A percentile compares a stretch with the other conserved stretches of the same genome.
phyloP scores from a whole-genome alignment of 2,329 filamentous ascomycete species.

The Fusarium sp. region DNA sequence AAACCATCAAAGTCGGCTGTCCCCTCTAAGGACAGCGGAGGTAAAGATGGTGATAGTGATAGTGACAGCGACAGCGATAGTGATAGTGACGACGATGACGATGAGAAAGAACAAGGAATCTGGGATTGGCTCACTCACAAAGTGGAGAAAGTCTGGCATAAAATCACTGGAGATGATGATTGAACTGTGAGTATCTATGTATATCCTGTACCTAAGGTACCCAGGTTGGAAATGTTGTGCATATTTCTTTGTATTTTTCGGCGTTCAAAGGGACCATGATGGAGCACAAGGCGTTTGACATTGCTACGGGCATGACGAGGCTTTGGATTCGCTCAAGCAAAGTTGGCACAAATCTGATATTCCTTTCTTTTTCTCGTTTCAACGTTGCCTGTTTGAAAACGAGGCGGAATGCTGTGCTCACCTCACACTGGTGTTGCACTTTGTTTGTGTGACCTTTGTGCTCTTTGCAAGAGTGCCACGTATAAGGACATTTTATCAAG shows the following conservation, averaged over 20 bases:
- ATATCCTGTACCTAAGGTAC: too few species aligned
- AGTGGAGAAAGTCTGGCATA: conserved; percentile 56
- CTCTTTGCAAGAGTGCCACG: not conserved
- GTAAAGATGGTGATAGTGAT: conserved; percentile 14
- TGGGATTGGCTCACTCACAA: conserved; percentile 63
- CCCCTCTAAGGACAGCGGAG: conserved; percentile 20
- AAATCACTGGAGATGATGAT: conserved; percentile 48
- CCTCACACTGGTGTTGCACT: not conserved
- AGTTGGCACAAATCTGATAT: not conserved
- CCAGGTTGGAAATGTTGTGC: not conserved
- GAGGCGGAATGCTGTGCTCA: not conserved
- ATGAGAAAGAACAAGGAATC: conserved; percentile 47
- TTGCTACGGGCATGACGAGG: not conserved
- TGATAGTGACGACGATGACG: conserved; percentile 36
- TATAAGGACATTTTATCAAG: not conserved
- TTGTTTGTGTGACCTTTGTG: not conserved
- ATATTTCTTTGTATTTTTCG: conserved; percentile 4
- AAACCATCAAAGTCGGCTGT: conserved; percentile 25
- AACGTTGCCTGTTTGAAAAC: not conserved
- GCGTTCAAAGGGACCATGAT: conserved; percentile 17
- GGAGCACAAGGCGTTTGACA: conserved; percentile 15
- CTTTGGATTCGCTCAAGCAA: not conserved
- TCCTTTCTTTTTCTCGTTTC: not conserved
- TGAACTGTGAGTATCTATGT: not conserved
- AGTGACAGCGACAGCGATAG: conserved; percentile 12